These are phyloP conservation scores for Mycena sanguinolenta DNA, from an alignment of 768 basidiomycete species.

Conservation along the genomic window DNA sequence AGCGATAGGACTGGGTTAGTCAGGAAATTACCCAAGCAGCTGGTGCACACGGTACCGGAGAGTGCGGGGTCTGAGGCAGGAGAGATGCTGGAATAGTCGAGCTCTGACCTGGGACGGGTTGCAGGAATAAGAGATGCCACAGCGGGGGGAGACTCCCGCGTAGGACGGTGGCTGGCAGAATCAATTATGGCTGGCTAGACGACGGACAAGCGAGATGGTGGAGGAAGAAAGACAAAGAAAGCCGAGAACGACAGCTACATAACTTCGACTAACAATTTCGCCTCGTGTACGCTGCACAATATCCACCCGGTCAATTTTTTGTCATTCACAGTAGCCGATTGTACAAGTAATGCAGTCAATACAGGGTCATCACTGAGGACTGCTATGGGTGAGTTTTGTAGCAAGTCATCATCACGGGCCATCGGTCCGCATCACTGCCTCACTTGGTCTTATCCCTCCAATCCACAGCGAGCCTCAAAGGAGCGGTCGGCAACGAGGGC, in stretches of 20 bases:
- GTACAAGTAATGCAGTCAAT: slow-evolving; percentile 10
- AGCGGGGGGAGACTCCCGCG: slow-evolving; percentile 68
- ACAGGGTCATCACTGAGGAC: background rate
- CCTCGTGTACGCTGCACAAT: slow-evolving; percentile 21
- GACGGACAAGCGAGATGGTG: slow-evolving; percentile 22
- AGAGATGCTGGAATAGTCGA: slow-evolving; percentile 40
- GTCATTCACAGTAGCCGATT: slow-evolving; percentile 2
- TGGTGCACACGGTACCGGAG: slow-evolving; percentile 50
- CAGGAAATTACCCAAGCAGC: slow-evolving; percentile 19
- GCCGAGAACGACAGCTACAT: slow-evolving; percentile 18
- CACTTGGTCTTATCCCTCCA: slow-evolving; percentile 12
- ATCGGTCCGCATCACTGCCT: slow-evolving; percentile 32
- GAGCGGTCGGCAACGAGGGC: slow-evolving; percentile 1
- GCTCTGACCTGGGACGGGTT: slow-evolving; percentile 38
- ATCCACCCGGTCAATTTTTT: background rate
- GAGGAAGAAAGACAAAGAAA: slow-evolving; percentile 38
- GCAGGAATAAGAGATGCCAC: slow-evolving; percentile 74
- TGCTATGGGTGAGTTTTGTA: slow-evolving; percentile 8
- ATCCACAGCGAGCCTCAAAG: background rate
- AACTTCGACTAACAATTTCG: slow-evolving; percentile 13
- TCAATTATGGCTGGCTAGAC: slow-evolving; percentile 60
- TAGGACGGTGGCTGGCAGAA: slow-evolving; percentile 69
- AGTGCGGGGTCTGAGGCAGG: slow-evolving; percentile 46
- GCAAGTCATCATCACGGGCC: slow-evolving; percentile 27
- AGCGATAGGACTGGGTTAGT: slow-evolving; percentile 27